Evolutionary conservation across 148 eudicot species (phyloP), one percentile per base, ranked within the genome.

Genomic region (Polygonum aviculare): DNA sequence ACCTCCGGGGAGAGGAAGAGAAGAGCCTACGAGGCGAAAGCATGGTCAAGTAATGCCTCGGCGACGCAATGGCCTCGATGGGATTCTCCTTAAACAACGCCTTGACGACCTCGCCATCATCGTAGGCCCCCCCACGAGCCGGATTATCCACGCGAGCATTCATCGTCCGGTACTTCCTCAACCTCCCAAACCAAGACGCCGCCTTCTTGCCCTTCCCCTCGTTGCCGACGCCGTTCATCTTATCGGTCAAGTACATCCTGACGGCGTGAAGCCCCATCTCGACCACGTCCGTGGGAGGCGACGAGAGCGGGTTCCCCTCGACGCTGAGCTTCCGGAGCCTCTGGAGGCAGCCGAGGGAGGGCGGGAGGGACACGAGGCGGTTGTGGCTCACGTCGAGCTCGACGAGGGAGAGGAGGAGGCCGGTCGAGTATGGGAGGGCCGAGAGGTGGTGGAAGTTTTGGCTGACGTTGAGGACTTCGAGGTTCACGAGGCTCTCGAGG

Each of bases 321-420:
- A 90, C 90, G 35, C 79, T 78, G 8, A 92, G 92, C 86, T 86
- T 92, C 22, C 84, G 86, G 0, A 92, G 92, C 85, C 80, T 84
- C 79, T 85, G 70, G 18, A 92, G 85, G 71, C 94, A 88, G 15
- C 89, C 92, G 4, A 92, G 12, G 10, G 97, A 92, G 12, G 87
- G 78, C 0, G 97, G 97, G 18, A 90, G 71, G 0, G 81, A 21
- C 0, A 85, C 70, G 74, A 92, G 81, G 47, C 77, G 82, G 75
- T 92, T 92, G 86, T 92, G 87, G 77, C 97, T 92, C 8, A 88
- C 84, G 69, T 92, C 97, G 26, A 92, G 69, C 60, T 92, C 97
- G 4, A 87, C 75, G 2, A 92, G 90, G 44, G 94, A 87, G 77
- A 92, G 80, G 45, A 92, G 88, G 26, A 92, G 89, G 81, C 97